Percentiles rank a stretch among this genome's conserved stretches.
These are phyloP conservation scores for Solanum aculeatissimum DNA, from an alignment of 305 asterid genomes.

Conservation along the genomic window DNA sequence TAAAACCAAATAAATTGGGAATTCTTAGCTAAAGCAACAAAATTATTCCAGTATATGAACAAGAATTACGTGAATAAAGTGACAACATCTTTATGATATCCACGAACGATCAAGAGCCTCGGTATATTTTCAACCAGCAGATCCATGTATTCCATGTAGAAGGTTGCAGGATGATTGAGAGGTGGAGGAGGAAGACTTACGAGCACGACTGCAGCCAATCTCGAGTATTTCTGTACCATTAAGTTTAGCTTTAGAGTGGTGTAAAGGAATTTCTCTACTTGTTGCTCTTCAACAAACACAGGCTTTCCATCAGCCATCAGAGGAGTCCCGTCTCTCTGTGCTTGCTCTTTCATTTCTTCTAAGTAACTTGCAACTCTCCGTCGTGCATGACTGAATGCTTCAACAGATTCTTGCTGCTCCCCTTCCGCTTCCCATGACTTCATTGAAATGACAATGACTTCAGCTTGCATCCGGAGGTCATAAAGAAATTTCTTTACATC, in stretches of 20 bases:
- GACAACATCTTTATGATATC: slow-evolving; percentile 90
- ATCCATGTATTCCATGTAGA: slow-evolving; percentile 98
- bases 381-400: slow-evolving; percentile 60
- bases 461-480: slow-evolving; percentile 96
- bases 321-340: slow-evolving; percentile 40
- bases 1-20: not conserved
- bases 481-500: slow-evolving; percentile 91
- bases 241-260: slow-evolving; percentile 82
- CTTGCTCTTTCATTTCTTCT: slow-evolving; percentile 48
- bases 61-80: slow-evolving; percentile 74
- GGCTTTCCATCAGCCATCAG: slow-evolving; percentile 73
- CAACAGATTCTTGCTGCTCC: slow-evolving; percentile 74
- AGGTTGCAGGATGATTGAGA: slow-evolving; percentile 68
- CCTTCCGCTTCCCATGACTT: slow-evolving; percentile 77
- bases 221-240: slow-evolving; percentile 66
- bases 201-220: slow-evolving; percentile 97
- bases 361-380: slow-evolving; percentile 53
- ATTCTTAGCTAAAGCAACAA: not conserved
- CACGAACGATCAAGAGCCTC: slow-evolving; percentile 86
- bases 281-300: slow-evolving; percentile 63
- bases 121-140: slow-evolving; percentile 93
- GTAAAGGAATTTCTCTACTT: slow-evolving; percentile 74
- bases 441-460: slow-evolving; percentile 89
- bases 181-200: slow-evolving; percentile 98
- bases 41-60: not conserved